Evolutionary conservation across 2,329 filamentous ascomycete genomes (phyloP), one percentile per base, ranked within the genome.

Genomic region (Alternaria hordeiaustralica): DNA sequence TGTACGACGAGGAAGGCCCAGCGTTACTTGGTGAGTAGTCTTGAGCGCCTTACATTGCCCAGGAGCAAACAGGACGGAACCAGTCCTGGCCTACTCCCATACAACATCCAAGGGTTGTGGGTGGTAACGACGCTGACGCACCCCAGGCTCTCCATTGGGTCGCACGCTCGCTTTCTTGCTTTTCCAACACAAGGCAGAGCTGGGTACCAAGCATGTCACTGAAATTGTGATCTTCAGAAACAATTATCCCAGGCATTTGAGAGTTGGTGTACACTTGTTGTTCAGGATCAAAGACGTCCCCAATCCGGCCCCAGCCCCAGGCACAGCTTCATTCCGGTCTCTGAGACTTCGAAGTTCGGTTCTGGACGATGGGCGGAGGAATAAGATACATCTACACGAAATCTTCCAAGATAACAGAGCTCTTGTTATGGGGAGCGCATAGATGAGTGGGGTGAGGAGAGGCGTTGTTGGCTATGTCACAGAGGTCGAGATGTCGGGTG

Each of bases 11-110:
- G 11, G 65, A 58, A 11, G 64, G 55, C 7, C 11, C 61, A 6
- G 63, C 61, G 21, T 20, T 71, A n/a, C 58, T 70, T 10, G 67
- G 67, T 65, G n/a, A 53, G 56, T 53, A 44, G 23, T 33, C 28
- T 33, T 33, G 28, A 33, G 28, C 28, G 12, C 28, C 28, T 13
- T 30, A 30, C 28, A 30, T 30, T 30, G 28, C 28, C 28, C 28
- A 30, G 12, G 28, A 30, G 28, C 28, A 30, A 30, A 30, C 28
- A 30, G 28, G 28, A 30, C 28, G 28, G 28, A 30, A 30, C 28
- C 28, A 30, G 28, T 30, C 28, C 12, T 30, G 28, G 28, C 28
- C 28, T 30, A 30, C 28, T 30, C 28, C 28, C 28, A 30, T 30
- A 30, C 28, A 9, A 33, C 12, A 33, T 13, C 12, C 28, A 33